Evolutionary conservation across 192 early-diverging fungal species (phyloP), one percentile per base, ranked within the genome.

Genomic region (Coemansia sp.): DNA sequence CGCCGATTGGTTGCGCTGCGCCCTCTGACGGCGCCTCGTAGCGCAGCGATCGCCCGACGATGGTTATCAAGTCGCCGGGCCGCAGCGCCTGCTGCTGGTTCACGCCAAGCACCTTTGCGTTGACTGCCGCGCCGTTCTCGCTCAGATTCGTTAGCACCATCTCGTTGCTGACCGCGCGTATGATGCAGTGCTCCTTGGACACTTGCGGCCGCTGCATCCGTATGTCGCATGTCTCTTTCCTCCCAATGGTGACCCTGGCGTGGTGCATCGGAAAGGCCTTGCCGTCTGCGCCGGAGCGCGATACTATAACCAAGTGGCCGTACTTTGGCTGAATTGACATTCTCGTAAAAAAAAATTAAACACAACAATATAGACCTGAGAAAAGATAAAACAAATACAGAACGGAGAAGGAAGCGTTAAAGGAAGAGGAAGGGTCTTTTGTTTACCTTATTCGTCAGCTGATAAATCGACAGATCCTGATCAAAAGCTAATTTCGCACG

Each of bases 151-250:
- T 67, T 48, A 75, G 62, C 41, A 66, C 60, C 25, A 72, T 54
- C 74, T 70, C 42, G 20, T 67, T 59, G 29, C 54, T 60, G 1
- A 48, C 41, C 0, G 55, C 63, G 19, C 63, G 72, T 6, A 81
- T 69, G 2, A 71, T 52, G 38, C 71, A 76, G 63, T 82, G 80
- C 58, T 74, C 67, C 57, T 82, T 76, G 25, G 80, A 76, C 45
- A 74, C 80, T 38, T 74, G 61, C 0, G 65, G 59, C 11, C 52
- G 49, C 49, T 76, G 74, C 63, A 82, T 71, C 15, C 80, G 75
- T 14, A 82, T 82, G 23, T 82, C 75, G 46, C 80, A 82, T 35
- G 74, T 82, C 50, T 76, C 73, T 43, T 61, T 63, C 45, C 71
- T 74, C n/a, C 78, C 78, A 50, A 81, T 81, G 25, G 68, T 42